phyloP scores from a whole-genome alignment of 495 filamentous ascomycete species.

The Penicillium odoratum region DNA sequence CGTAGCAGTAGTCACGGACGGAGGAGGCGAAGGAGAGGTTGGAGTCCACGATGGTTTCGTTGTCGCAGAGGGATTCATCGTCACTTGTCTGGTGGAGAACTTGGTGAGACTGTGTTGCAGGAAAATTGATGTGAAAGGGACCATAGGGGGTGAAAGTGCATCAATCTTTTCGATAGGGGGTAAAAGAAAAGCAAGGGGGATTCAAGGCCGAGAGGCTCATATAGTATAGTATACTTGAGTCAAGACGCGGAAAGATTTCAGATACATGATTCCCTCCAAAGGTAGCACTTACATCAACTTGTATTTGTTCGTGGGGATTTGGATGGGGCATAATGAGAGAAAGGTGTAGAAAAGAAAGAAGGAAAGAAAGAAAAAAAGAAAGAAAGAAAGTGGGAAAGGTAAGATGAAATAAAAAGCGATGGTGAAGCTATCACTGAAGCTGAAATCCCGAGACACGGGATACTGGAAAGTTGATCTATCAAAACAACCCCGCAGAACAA shows the following conservation, averaged over 20 bases:
- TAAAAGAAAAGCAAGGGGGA: background rate
- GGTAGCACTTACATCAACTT: constrained; percentile 37
- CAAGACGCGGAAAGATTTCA: background rate
- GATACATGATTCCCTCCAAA: background rate
- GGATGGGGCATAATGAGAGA: constrained; percentile 33
- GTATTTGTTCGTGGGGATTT: constrained; percentile 37
- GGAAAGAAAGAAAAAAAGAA: background rate
- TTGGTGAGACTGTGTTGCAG: constrained; percentile 2
- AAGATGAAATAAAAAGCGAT: background rate
- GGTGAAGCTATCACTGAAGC: constrained; percentile 19
- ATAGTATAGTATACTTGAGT: background rate
- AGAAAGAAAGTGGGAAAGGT: constrained; percentile 5
- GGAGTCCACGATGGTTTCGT: constrained; percentile 36
- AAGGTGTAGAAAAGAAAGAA: constrained; percentile 2
- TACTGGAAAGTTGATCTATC: constrained; percentile 13
- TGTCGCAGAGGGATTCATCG: constrained; percentile 41
- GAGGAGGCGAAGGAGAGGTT: constrained; percentile 50
- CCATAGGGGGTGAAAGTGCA: background rate
- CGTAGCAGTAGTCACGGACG: constrained; percentile 49
- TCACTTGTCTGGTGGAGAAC: constrained; percentile 36
- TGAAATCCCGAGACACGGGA: constrained; percentile 18
- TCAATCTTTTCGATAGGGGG: background rate
- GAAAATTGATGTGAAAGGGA: background rate
- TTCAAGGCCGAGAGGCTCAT: background rate
- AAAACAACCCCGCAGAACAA: background rate